Evolutionary conservation across 2,329 filamentous ascomycete genomes (phyloP).

Genomic region (Hyphodiscus sp.): DNA sequence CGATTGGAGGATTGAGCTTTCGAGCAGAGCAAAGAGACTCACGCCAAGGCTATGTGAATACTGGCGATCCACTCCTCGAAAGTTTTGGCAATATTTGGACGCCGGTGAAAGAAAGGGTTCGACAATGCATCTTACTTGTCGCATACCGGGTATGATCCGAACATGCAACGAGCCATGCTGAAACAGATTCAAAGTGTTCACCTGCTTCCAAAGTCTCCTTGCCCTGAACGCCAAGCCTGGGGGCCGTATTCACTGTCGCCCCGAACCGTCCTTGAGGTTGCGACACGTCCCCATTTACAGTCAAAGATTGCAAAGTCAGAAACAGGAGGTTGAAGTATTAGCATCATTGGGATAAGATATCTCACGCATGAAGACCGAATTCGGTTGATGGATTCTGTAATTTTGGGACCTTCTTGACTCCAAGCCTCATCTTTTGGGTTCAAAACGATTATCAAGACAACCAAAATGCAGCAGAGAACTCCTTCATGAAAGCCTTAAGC

Average conservation of each 20-base stretch:
- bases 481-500: constrained; percentile 35
- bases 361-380: too few species aligned
- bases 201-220: too few species aligned
- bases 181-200: neutral
- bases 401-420: constrained; percentile 9
- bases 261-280: neutral
- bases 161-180: neutral
- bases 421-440: constrained; percentile 6
- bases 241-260: neutral
- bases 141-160: neutral
- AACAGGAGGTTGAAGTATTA: too few species aligned
- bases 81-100: too few species aligned
- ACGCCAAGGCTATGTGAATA: too few species aligned
- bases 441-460: constrained; percentile 25
- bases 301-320: too few species aligned
- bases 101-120: too few species aligned
- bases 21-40: neutral
- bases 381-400: neutral
- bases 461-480: constrained; percentile 22
- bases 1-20: neutral
- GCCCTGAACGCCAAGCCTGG: neutral
- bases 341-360: too few species aligned
- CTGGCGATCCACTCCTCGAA: too few species aligned
- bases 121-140: too few species aligned
- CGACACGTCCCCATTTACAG: neutral